phyloP scores from a whole-genome alignment of 169 alveolate genomes.

The Perkinsus marinus region DNA sequence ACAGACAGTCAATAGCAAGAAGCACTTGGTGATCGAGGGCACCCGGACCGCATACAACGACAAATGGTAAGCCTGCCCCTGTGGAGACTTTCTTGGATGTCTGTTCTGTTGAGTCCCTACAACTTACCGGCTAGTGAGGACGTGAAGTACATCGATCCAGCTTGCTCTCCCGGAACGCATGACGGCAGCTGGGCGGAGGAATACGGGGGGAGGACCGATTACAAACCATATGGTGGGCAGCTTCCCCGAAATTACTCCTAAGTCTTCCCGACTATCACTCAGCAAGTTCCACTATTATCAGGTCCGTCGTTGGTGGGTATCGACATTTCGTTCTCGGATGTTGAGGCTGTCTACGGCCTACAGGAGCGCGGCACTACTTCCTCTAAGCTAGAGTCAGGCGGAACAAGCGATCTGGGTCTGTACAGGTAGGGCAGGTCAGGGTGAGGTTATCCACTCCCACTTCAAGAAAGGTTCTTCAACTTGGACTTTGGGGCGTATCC shows the following conservation, averaged over 20 bases:
- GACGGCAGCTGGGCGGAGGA: not conserved
- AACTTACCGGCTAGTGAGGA: not conserved
- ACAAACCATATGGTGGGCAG: not conserved
- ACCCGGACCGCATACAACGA: not conserved
- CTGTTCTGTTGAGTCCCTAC: not conserved
- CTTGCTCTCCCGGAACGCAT: not conserved
- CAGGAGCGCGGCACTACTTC: not conserved
- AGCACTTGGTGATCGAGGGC: not conserved
- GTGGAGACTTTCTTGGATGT: not conserved
- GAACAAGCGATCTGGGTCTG: not conserved
- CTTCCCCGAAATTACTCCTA: not conserved
- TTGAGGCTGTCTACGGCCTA: not conserved
- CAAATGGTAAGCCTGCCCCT: not conserved
- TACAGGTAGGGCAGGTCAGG: not conserved
- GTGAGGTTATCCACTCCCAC: not conserved
- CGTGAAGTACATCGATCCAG: not conserved
- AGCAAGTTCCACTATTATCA: not conserved
- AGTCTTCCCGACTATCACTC: no score
- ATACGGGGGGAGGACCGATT: not conserved
- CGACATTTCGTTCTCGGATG: not conserved
- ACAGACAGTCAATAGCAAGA: not conserved
- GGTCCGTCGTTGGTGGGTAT: not conserved
- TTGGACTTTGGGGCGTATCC: conserved; percentile 10
- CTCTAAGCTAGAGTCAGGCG: not conserved
- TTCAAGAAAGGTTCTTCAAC: conserved; percentile 1